Conservation (phyloP, 371 early-diverging fungal species). For the Saksenaea oblongispora region DNA sequence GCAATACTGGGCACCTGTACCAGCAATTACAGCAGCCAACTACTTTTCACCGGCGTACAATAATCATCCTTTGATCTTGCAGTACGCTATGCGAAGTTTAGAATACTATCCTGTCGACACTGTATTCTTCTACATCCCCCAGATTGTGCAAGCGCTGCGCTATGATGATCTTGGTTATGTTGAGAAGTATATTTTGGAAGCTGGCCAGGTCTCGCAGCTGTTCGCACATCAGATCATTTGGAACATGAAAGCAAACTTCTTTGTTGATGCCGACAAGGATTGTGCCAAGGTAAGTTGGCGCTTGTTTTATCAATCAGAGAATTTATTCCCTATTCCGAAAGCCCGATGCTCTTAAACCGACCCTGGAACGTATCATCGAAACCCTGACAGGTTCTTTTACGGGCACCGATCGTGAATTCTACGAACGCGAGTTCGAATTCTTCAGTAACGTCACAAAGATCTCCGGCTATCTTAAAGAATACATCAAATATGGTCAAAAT, state of each 20-base stretch:
- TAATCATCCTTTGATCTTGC: constrained; percentile 84
- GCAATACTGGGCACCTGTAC: constrained; percentile 89
- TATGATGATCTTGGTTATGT: constrained; percentile 88
- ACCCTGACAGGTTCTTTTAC: constrained; percentile 78
- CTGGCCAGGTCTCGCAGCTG: constrained; percentile 89
- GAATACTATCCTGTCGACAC: constrained; percentile 89
- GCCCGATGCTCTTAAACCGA: constrained; percentile 85
- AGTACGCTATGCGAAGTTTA: constrained; percentile 91
- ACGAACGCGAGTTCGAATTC: constrained; percentile 94
- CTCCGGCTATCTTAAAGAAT: constrained; percentile 96
- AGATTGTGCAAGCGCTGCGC: constrained; percentile 97
- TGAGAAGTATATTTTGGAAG: constrained; percentile 89
- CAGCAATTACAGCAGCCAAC: constrained; percentile 90
- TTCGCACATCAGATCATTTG: constrained; percentile 99
- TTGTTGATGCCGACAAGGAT: constrained; percentile 87
- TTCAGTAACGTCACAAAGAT: constrained; percentile 95
- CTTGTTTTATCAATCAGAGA: neutral
- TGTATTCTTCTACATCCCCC: constrained; percentile 98
- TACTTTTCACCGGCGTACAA: constrained; percentile 72
- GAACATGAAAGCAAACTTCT: constrained; percentile 98
- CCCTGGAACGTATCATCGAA: constrained; percentile 83
- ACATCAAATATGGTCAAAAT: constrained; percentile 87
- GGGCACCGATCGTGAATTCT: constrained; percentile 85
- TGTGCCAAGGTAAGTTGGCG: constrained; percentile 47
- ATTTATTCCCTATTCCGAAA: neutral